Conservation (phyloP, 208 protist genomes). For the Naegleria gruberi region DNA sequence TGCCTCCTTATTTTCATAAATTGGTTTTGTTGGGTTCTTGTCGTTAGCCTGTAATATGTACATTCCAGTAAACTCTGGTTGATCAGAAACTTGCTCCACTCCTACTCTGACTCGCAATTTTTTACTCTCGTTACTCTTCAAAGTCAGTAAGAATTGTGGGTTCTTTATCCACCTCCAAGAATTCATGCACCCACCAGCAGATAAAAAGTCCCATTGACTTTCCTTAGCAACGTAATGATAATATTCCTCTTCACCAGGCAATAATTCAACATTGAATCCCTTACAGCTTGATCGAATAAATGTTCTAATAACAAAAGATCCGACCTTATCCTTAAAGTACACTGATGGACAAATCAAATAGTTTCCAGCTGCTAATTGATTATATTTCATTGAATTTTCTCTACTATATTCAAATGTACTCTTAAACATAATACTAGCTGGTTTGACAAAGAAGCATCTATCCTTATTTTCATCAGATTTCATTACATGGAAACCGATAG, state of each 20-base stretch:
- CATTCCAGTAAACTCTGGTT: neutral
- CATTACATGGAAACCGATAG: neutral
- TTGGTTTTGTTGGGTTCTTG: neutral
- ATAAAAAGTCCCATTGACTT: neutral
- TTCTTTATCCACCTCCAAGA: neutral
- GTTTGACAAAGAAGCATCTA: neutral
- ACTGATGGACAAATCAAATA: neutral
- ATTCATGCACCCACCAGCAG: slow-evolving; percentile 4
- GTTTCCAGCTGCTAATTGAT: neutral
- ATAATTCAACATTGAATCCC: neutral
- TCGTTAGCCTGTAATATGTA: neutral
- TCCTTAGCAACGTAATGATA: neutral
- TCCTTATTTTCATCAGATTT: neutral
- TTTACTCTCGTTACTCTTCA: neutral
- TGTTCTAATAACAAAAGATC: neutral
- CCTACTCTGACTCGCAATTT: neutral
- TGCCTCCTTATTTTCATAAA: neutral
- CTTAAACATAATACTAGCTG: neutral
- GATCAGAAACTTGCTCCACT: neutral
- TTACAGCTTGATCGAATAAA: neutral
- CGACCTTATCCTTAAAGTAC: neutral
- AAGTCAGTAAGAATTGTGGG: neutral
- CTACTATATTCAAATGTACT: neutral
- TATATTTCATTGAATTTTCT: neutral
- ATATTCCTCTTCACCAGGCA: neutral